A percentile compares a stretch with the other conserved stretches of the same genome.
These are phyloP conservation scores for Oemleria cerasiformis DNA, from an alignment of 306 rosid genomes.

Conservation along the genomic window DNA sequence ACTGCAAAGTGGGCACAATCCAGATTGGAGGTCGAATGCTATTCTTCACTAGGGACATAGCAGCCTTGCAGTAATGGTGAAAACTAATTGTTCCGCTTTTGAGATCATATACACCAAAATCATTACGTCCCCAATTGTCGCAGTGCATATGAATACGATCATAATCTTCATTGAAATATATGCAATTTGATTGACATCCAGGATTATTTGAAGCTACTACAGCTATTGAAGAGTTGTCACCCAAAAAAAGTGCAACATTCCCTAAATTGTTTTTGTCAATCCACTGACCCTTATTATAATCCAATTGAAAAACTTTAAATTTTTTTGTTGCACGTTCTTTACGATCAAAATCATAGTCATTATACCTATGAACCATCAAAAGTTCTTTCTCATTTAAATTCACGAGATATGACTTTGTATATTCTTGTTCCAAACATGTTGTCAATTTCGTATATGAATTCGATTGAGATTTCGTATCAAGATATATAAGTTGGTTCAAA, in stretches of 20 bases:
- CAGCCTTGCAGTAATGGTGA: neutral
- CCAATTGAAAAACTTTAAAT: neutral
- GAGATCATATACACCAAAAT: neutral
- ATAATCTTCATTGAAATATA: neutral
- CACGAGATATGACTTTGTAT: neutral
- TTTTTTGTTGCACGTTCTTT: neutral
- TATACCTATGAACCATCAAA: neutral
- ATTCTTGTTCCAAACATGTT: neutral
- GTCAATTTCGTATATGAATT: too few relatives aligned
- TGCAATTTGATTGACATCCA: neutral
- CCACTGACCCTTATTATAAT: neutral
- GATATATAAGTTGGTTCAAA: neutral
- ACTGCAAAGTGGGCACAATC: neutral
- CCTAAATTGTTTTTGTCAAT: neutral
- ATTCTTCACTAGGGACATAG: neutral
- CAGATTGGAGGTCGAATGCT: neutral
- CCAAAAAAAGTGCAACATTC: neutral
- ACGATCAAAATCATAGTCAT: neutral
- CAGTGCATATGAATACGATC: neutral
- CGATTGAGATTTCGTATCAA: neutral
- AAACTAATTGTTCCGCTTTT: neutral
- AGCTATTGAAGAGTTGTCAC: neutral
- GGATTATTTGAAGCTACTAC: neutral
- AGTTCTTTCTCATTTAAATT: neutral
- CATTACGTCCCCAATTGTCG: neutral